phyloP scores from a whole-genome alignment of 1,284 basidiomycete species.

The Anthracocystis setariae region DNA sequence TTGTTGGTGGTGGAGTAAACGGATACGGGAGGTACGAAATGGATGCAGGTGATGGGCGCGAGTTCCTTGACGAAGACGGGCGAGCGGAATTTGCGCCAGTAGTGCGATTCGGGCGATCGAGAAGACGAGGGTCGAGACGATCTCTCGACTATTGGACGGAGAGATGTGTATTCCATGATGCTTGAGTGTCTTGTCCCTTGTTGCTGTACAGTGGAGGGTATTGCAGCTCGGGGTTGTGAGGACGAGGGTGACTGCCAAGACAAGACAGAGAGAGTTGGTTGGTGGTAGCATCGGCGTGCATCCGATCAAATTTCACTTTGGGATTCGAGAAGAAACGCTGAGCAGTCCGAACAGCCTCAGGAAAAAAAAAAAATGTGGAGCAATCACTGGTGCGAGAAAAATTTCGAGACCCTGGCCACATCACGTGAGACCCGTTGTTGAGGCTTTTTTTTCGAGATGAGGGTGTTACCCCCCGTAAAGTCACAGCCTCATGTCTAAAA shows the following conservation, averaged over 20 bases:
- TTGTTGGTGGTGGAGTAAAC: slow-evolving; percentile 37
- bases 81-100: slow-evolving; percentile 64
- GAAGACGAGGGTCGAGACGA: slow-evolving; percentile 32
- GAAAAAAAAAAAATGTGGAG: slow-evolving; percentile 16
- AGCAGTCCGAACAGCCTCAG: slow-evolving; percentile 4
- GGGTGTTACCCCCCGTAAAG: too few relatives aligned
- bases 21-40: slow-evolving; percentile 59
- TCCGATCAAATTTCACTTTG: too few relatives aligned
- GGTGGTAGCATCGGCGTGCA: not conserved
- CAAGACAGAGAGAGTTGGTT: not conserved
- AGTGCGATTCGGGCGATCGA: slow-evolving; percentile 55
- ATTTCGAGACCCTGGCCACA: slow-evolving; percentile 13
- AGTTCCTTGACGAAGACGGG: slow-evolving; percentile 66
- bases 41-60: slow-evolving; percentile 64
- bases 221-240: too few relatives aligned
- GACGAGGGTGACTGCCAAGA: too few relatives aligned
- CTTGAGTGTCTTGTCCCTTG: too few relatives aligned
- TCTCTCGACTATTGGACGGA: slow-evolving; percentile 25
- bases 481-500: too few relatives aligned
- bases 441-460: too few relatives aligned
- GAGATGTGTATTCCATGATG: slow-evolving; percentile 43
- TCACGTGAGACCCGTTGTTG: slow-evolving; percentile 19
- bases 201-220: too few relatives aligned
- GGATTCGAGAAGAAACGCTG: not conserved
- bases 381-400: slow-evolving; percentile 12